phyloP scores from a whole-genome alignment of 2,329 filamentous ascomycete genomes.

The Colletotrichum agaves region DNA sequence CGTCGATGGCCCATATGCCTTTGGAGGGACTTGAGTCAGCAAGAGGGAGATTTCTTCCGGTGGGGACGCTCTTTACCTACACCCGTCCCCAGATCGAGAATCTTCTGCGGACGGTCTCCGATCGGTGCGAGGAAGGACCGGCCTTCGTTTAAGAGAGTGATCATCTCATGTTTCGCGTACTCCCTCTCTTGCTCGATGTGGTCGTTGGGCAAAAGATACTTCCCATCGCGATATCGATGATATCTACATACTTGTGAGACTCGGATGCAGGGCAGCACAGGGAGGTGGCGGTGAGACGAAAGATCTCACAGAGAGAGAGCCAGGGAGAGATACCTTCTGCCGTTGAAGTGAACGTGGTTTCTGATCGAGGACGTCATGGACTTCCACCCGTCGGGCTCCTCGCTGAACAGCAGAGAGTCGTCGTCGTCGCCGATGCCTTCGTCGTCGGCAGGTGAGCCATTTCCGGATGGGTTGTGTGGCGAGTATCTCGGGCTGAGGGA shows the following conservation, averaged over 20 bases:
- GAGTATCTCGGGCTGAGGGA: constrained; percentile 1
- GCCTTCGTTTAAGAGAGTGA: constrained; percentile 42
- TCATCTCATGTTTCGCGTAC: constrained; percentile 46
- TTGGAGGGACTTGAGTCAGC: background rate
- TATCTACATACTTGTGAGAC: background rate
- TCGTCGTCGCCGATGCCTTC: constrained; percentile 6
- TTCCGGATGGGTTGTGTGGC: background rate
- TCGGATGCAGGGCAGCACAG: background rate
- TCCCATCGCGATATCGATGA: constrained; percentile 17
- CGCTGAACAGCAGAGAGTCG: constrained; percentile 5
- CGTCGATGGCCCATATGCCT: background rate
- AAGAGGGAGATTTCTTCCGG: too few relatives aligned
- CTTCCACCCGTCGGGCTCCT: background rate
- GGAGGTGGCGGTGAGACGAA: background rate
- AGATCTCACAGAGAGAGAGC: too few relatives aligned
- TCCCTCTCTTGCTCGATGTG: constrained; percentile 43
- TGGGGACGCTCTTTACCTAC: constrained; percentile 16
- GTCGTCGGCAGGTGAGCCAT: constrained; percentile 3
- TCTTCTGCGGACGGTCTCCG: constrained; percentile 42
- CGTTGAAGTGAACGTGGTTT: background rate
- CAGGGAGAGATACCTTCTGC: background rate
- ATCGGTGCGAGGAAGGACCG: constrained; percentile 47
- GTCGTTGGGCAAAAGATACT: constrained; percentile 43
- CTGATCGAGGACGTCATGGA: constrained; percentile 2
- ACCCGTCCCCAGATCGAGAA: constrained; percentile 45